Conservation (phyloP, 441 rosid genomes). For the Adansonia gregorii region DNA sequence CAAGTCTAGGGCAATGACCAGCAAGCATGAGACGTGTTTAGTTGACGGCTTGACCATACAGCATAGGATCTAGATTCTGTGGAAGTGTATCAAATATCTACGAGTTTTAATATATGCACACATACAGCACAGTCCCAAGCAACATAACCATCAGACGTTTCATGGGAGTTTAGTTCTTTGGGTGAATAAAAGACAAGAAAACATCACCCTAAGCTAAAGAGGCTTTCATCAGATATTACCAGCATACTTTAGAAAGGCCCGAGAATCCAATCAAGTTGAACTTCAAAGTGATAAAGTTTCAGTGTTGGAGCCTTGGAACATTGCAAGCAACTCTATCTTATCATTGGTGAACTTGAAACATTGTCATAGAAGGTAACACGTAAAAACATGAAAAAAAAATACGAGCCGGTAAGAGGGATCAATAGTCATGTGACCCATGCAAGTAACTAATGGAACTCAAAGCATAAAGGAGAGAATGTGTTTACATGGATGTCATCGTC, state of each 20-base stretch:
- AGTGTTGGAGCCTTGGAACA: background rate
- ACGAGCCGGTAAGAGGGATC: background rate
- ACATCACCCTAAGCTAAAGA: conserved; percentile 2
- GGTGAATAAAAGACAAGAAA: background rate
- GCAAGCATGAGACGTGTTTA: background rate
- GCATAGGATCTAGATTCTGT: background rate
- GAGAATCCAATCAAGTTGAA: background rate
- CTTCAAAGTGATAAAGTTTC: background rate
- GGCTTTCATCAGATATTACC: background rate
- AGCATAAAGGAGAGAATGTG: background rate
- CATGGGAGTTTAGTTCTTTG: background rate
- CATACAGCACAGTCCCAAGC: background rate
- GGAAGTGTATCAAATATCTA: background rate
- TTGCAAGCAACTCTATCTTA: background rate
- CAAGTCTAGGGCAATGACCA: background rate
- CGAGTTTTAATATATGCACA: background rate
- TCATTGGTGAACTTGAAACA: conserved; percentile 1
- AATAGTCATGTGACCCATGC: background rate
- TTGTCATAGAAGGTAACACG: background rate
- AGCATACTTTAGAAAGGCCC: background rate
- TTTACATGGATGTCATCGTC: background rate
- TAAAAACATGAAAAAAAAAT: background rate
- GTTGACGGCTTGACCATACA: background rate
- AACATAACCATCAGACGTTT: background rate
- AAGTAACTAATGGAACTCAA: conserved; percentile 13